Conservation (phyloP, 1,284 basidiomycete genomes). For the Fomitopsis schrenkii region DNA sequence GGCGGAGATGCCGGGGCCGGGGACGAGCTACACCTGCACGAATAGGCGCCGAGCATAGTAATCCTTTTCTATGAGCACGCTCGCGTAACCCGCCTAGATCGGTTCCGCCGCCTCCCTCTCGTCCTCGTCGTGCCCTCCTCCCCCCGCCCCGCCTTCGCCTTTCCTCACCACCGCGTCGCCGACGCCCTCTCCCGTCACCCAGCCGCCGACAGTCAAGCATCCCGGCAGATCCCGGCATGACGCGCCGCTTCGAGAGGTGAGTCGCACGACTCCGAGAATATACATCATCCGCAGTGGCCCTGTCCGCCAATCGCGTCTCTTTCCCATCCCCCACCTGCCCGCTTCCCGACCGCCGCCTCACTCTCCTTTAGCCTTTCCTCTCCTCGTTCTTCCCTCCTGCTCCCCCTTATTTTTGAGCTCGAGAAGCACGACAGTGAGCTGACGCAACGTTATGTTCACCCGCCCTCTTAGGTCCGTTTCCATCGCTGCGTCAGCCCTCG, state of each 20-base stretch:
- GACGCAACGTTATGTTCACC: slow-evolving; percentile 8
- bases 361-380: slow-evolving; percentile 4
- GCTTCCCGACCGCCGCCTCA: neutral
- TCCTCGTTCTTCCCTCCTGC: neutral
- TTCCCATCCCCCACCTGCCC: neutral
- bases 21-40: neutral
- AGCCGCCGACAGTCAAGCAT: neutral
- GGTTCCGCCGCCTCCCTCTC: slow-evolving; percentile 4
- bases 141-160: neutral
- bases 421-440: slow-evolving; percentile 4
- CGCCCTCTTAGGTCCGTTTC: slow-evolving; percentile 44
- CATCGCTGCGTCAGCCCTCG: slow-evolving; percentile 50
- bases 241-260: slow-evolving; percentile 10
- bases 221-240: slow-evolving; percentile 5
- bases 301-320: slow-evolving; percentile 2
- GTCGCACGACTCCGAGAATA: slow-evolving; percentile 3
- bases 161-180: neutral
- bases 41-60: neutral
- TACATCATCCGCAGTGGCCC: slow-evolving; percentile 5
- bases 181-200: neutral
- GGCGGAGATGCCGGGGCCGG: neutral
- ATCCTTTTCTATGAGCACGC: slow-evolving; percentile 1
- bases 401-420: neutral
- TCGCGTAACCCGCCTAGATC: slow-evolving; percentile 1
- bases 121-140: neutral